These are phyloP conservation scores for Isoetes engelmannii DNA, from an alignment of 83 land plant species.

Conservation along the genomic window DNA sequence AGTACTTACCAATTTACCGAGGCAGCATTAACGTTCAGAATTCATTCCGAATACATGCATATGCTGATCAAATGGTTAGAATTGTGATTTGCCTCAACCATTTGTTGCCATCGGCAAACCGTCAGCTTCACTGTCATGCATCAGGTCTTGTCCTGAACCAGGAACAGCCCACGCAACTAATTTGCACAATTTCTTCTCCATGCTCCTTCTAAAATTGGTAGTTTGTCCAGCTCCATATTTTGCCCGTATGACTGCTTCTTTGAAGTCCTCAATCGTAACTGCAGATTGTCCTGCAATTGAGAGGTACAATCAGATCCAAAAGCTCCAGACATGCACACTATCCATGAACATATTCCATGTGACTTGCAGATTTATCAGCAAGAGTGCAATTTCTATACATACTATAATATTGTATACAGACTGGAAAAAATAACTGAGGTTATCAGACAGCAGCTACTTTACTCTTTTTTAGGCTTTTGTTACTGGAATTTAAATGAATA, in stretches of 20 bases:
- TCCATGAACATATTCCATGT: background rate
- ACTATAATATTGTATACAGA: background rate
- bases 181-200: background rate
- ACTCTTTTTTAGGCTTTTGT: no score
- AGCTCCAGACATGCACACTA: background rate
- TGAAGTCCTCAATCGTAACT: slow-evolving; percentile 31
- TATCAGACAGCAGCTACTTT: no score
- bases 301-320: background rate
- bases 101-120: no score
- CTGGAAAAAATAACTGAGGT: background rate
- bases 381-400: background rate
- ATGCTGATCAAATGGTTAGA: no score
- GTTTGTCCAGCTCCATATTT: slow-evolving; percentile 37
- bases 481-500: no score
- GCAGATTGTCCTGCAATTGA: slow-evolving; percentile 24
- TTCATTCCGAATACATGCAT: no score
- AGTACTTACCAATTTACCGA: no score
- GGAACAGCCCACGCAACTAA: background rate
- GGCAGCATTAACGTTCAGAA: no score
- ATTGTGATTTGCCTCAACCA: no score
- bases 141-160: background rate
- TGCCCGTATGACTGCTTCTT: slow-evolving; percentile 26
- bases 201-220: background rate
- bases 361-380: background rate
- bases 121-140: no score